phyloP scores from a whole-genome alignment of 2,329 filamentous ascomycete genomes.

The Talaromyces rugulosus region DNA sequence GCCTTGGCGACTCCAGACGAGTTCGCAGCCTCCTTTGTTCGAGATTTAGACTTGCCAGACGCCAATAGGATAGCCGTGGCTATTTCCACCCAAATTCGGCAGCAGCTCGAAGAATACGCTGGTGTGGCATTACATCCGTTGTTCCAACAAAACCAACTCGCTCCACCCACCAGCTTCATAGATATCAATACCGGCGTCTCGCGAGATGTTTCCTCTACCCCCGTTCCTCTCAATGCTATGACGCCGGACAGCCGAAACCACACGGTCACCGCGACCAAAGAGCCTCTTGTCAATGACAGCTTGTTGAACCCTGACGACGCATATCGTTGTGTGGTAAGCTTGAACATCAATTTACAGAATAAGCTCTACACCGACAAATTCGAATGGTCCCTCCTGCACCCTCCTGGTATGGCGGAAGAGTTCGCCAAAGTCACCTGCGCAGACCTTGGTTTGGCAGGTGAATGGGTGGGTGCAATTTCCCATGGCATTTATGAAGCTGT shows the following conservation, averaged over 20 bases:
- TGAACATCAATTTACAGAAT: conserved; percentile 89
- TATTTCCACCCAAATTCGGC: conserved; percentile 90
- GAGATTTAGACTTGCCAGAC: conserved; percentile 87
- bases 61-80: conserved; percentile 65
- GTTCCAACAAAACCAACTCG: conserved; percentile 58
- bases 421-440: conserved; percentile 92
- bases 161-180: conserved; percentile 14
- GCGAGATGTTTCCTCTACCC: conserved; percentile 52
- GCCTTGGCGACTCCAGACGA: conserved; percentile 90
- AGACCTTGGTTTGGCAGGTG: conserved; percentile 80
- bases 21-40: conserved; percentile 85
- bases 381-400: conserved; percentile 92
- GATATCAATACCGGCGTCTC: conserved; percentile 37
- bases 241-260: conserved; percentile 54
- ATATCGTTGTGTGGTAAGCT: conserved; percentile 84
- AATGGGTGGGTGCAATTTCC: conserved; percentile 92
- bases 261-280: conserved; percentile 29
- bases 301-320: conserved; percentile 87
- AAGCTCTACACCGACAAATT: conserved; percentile 95
- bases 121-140: conserved; percentile 89
- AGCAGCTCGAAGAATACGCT: conserved; percentile 92
- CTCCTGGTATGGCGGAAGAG: conserved; percentile 82
- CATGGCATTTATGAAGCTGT: conserved; percentile 97
- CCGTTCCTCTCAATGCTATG: conserved; percentile 44
- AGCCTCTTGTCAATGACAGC: conserved; percentile 56